phyloP scores from a whole-genome alignment of 2,329 filamentous ascomycete genomes.

The Claviceps citrina region DNA sequence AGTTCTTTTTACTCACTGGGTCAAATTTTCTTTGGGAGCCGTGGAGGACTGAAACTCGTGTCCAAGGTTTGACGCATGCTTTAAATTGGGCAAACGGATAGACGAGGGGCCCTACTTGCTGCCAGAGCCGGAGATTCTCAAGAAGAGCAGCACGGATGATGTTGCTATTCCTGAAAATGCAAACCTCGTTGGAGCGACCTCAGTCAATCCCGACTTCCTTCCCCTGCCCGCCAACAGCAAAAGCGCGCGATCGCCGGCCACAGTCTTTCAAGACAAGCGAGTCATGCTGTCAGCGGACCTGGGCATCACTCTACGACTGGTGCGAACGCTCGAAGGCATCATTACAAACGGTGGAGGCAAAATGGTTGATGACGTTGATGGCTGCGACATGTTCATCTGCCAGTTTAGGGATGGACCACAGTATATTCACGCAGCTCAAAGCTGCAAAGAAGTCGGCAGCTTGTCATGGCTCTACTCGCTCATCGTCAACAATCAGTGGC shows the following conservation, averaged over 20 bases:
- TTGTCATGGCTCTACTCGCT: conserved; percentile 87
- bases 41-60: neutral
- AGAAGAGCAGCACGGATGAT: conserved; percentile 36
- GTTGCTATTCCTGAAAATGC: conserved; percentile 41
- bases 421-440: conserved; percentile 61
- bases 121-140: conserved; percentile 74
- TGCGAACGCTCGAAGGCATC: conserved; percentile 52
- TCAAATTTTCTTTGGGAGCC: neutral
- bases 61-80: conserved; percentile 81
- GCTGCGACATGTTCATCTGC: conserved; percentile 74
- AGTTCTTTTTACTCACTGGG: neutral
- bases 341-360: conserved; percentile 57
- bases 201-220: conserved; percentile 28
- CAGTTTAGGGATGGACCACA: conserved; percentile 70
- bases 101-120: conserved; percentile 74
- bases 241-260: conserved; percentile 36
- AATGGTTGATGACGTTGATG: conserved; percentile 47
- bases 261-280: conserved; percentile 63
- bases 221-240: conserved; percentile 27
- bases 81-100: conserved; percentile 82
- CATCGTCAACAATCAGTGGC: conserved; percentile 80
- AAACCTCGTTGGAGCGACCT: conserved; percentile 53
- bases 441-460: conserved; percentile 75
- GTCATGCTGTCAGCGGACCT: conserved; percentile 67
- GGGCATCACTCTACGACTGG: conserved; percentile 49